These are phyloP conservation scores for Bruguiera hainesii DNA, from an alignment of 441 rosid genomes.

Conservation along the genomic window DNA sequence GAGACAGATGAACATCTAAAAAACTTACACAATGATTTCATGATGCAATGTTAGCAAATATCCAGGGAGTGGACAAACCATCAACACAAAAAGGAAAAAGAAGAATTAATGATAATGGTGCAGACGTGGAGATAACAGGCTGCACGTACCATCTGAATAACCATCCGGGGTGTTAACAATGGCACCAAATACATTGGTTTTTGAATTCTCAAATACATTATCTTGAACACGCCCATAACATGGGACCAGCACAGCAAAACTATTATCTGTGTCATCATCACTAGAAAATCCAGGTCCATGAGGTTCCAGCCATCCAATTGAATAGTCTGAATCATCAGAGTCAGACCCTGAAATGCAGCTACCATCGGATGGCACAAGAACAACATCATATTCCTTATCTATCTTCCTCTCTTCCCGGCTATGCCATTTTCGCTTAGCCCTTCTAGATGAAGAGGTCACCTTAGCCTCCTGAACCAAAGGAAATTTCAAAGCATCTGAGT, in stretches of 20 bases:
- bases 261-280: constrained; percentile 53
- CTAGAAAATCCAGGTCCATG: constrained; percentile 64
- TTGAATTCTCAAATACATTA: constrained; percentile 28
- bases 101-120: not conserved
- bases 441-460: constrained; percentile 47
- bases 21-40: not conserved
- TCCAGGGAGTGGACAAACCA: not conserved
- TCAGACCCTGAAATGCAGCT: constrained; percentile 77
- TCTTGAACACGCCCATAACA: constrained; percentile 52
- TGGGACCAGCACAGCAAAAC: constrained; percentile 73
- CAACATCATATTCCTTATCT: constrained; percentile 66
- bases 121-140: constrained; percentile 6
- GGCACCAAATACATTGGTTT: constrained; percentile 37
- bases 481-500: constrained; percentile 54
- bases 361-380: constrained; percentile 78
- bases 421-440: constrained; percentile 60
- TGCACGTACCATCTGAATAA: constrained; percentile 44
- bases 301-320: constrained; percentile 83
- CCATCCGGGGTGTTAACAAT: constrained; percentile 39
- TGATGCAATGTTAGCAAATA: not conserved
- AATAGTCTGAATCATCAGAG: constrained; percentile 71
- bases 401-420: constrained; percentile 65
- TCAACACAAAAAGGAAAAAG: not conserved
- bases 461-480: constrained; percentile 40
- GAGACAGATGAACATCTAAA: not conserved